A percentile compares a stretch with the other conserved stretches of the same genome.
Evolutionary conservation across 2,329 filamentous ascomycete species (phyloP).

Genomic region (Oidium heveae): DNA sequence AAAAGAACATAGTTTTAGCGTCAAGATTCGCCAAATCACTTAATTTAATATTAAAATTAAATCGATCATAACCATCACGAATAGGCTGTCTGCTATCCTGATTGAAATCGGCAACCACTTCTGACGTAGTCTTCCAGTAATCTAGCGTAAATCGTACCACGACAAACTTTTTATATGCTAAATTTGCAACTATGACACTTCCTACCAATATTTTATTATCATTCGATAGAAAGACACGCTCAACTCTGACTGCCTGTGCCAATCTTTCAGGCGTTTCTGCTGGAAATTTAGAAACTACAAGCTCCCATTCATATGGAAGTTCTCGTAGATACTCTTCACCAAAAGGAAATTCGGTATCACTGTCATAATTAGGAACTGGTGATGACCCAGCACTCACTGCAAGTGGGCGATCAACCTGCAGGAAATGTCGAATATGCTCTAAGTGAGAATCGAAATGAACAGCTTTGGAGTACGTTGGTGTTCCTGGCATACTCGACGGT

Average conservation of each 20-base stretch:
- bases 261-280: constrained; percentile 35
- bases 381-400: constrained; percentile 89
- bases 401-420: constrained; percentile 81
- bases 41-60: constrained; percentile 83
- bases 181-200: constrained; percentile 60
- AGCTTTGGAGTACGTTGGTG: constrained; percentile 81
- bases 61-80: constrained; percentile 52
- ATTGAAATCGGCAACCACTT: constrained; percentile 71
- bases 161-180: constrained; percentile 72
- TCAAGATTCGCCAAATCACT: constrained; percentile 80
- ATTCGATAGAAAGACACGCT: constrained; percentile 62
- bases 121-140: constrained; percentile 96
- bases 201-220: constrained; percentile 77
- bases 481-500: constrained; percentile 92
- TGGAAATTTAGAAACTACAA: constrained; percentile 65
- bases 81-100: constrained; percentile 49
- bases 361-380: constrained; percentile 68
- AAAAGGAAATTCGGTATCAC: constrained; percentile 78
- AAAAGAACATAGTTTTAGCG: constrained; percentile 77
- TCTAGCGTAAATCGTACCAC: constrained; percentile 89
- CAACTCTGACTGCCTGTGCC: constrained; percentile 47
- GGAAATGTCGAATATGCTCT: constrained; percentile 86
- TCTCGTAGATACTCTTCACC: constrained; percentile 20
- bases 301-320: constrained; percentile 60
- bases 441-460: constrained; percentile 97